These are phyloP conservation scores for Kwoniella heveanensis DNA, from an alignment of 768 basidiomycete species.

Conservation along the genomic window DNA sequence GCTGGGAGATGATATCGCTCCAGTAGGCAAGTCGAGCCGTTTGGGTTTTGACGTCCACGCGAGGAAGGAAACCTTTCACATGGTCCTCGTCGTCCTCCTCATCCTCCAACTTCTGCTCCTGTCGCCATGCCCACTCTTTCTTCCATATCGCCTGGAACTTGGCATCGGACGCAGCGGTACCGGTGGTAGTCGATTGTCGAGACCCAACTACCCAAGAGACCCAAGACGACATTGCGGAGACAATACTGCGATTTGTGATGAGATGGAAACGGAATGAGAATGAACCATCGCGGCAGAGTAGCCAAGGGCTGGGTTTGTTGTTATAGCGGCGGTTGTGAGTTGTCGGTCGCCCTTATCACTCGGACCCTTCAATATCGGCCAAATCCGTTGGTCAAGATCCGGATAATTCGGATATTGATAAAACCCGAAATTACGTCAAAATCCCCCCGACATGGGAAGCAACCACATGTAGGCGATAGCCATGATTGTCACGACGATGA, in stretches of 20 bases:
- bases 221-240: not conserved
- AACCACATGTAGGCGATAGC: too few relatives aligned
- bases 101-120: constrained; percentile 11
- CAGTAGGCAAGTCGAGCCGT: constrained; percentile 13
- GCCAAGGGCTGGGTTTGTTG: too few relatives aligned
- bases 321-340: too few relatives aligned
- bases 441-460: too few relatives aligned
- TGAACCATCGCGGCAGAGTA: too few relatives aligned
- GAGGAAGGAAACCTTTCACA: constrained; percentile 4
- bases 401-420: too few relatives aligned
- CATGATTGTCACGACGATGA: too few relatives aligned
- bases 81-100: constrained; percentile 12
- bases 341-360: too few relatives aligned
- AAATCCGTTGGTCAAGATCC: too few relatives aligned
- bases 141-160: constrained; percentile 14
- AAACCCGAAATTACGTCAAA: too few relatives aligned
- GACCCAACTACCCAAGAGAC: not conserved
- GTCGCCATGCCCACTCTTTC: constrained; percentile 22
- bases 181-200: not conserved
- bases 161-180: constrained; percentile 6
- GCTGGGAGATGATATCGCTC: constrained; percentile 11
- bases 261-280: not conserved
- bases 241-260: not conserved
- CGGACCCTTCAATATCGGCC: too few relatives aligned
- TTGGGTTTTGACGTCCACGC: constrained; percentile 15